Base-by-base conservation (phyloP, 495 filamentous ascomycete genomes). In the Friedmanniomyces simplex region DNA sequence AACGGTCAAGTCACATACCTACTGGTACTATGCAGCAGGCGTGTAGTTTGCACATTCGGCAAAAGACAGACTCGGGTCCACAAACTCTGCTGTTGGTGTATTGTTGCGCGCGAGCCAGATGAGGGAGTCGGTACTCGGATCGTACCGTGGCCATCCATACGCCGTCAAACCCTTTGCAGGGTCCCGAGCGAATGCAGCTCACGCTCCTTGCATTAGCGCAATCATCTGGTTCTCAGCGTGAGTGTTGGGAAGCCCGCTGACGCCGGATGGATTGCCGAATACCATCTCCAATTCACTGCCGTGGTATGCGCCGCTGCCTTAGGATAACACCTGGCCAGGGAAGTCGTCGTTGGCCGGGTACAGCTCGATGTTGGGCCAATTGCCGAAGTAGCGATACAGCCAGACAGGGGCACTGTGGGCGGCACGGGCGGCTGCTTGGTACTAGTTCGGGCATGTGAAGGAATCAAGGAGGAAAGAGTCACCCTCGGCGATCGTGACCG, bases 101-200 rank as follows among this genome's bases (percentile, higher is more conserved):
- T 61, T 61, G 52, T 56, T 56, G 20, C 24, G 50, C 6, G 58
- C 58, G 12, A 61, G 46, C 30, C n/a, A 45, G 18, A 61, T 56
- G 10, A 61, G 32, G 11, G 25, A 41, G 3, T 48, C 21, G 16
- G 22, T 47, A n/a, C 50, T 47, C 2, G 49, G 50, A 6, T 59
- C 30, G 43, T 59, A 63, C 20, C 3, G 39, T 26, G 60, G 60
- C 56, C 56, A 63, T 6, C 56, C 51, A 3, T 39, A 50, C n/a
- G 5, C 32, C 18, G 41, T 67, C 53, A 80, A 58, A 0, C 76
- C 78, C 20, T 67, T 65, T 8, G 53, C 25, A 7, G 78, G 78
- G 65, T 80, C 72, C 50, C 69, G 71, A 5, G 72, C 74, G 58
- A 82, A 81, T 1, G 75, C 71, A 2, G 71, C 74, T 77, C 76